A percentile compares a stretch with the other conserved stretches of the same genome.
Evolutionary conservation across 768 basidiomycete species (phyloP).

Genomic region (Rhodotorula diobovata): DNA sequence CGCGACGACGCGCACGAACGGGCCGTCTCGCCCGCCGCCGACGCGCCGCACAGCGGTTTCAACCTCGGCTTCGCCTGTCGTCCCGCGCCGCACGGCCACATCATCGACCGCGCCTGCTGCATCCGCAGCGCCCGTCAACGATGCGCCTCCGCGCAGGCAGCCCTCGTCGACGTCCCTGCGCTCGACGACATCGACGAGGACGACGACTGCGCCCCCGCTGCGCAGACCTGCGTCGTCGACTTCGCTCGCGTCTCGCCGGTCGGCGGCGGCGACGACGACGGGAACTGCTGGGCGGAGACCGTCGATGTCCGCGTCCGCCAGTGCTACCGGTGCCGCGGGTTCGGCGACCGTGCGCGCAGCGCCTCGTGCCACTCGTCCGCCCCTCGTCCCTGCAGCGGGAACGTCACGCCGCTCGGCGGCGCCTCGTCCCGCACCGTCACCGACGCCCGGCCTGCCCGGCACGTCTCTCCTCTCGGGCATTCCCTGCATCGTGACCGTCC

Average conservation of each 20-base stretch:
- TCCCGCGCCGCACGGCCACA: neutral
- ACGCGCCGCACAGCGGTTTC: no score
- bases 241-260: slow-evolving; percentile 41
- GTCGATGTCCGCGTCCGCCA: neutral
- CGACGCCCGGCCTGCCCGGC: slow-evolving; percentile 49
- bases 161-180: neutral
- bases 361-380: no score
- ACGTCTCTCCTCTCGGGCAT: slow-evolving; percentile 79
- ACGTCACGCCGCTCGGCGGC: neutral
- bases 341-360: neutral
- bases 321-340: no score
- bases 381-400: neutral
- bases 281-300: neutral
- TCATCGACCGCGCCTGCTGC: neutral
- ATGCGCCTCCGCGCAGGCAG: neutral
- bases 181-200: neutral
- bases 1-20: neutral
- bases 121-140: no score
- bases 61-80: neutral
- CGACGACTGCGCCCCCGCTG: neutral
- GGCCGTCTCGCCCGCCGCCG: no score
- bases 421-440: neutral
- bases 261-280: slow-evolving; percentile 52
- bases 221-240: slow-evolving; percentile 17
- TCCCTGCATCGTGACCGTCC: slow-evolving; percentile 74